Base-by-base conservation (phyloP, 2,329 filamentous ascomycete species). In the Fusarium bulbicola region DNA sequence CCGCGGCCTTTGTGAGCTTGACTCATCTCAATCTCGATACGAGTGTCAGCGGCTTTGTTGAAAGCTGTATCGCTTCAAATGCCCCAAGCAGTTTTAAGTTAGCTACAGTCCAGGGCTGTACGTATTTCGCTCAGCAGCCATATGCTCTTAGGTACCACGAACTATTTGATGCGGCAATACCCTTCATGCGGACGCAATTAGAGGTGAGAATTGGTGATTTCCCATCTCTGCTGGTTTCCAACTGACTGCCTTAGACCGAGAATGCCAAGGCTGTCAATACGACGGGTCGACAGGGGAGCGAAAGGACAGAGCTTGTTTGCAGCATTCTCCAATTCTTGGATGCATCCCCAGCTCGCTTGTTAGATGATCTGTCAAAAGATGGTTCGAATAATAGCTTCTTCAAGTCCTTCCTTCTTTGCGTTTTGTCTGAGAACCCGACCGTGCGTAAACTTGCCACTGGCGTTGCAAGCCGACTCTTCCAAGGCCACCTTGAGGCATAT, bases 1-100 rank as follows among this genome's bases (percentile, higher is more conserved):
- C 90, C 21, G 89, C 89, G 42, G 87, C 90, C 7, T 91, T 92
- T 77, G 90, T 92, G 63, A 90, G 89, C 78, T 82, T 92, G 45
- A 85, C 88, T 18, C 87, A 92, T 73, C 82, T 93, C 40, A 90
- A 89, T 76, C 86, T 90, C 61, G 88, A 91, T 54, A 84, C 85
- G 59, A 88, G 86, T 65, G 84, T 90, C 54, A 88, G 89, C 47
- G 86, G 85, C 28, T 84, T 93, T 20, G 84, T 87, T 7, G 85
- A 88, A 52, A 82, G 83, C 14, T 92, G 91, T 71, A 85, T 92
- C 52, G 84, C 87, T 40, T 80, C 86, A n/a, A 85, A 84, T 60
- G 84, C 90, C 4, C 90, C 91, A 14, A 82, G 85, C 59, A 85
- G 83, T 59, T 92, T 91, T 80, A 91, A 91, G 78, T 85, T 91